Base-by-base conservation (phyloP, 306 rosid species). In the Castanea sativa region DNA sequence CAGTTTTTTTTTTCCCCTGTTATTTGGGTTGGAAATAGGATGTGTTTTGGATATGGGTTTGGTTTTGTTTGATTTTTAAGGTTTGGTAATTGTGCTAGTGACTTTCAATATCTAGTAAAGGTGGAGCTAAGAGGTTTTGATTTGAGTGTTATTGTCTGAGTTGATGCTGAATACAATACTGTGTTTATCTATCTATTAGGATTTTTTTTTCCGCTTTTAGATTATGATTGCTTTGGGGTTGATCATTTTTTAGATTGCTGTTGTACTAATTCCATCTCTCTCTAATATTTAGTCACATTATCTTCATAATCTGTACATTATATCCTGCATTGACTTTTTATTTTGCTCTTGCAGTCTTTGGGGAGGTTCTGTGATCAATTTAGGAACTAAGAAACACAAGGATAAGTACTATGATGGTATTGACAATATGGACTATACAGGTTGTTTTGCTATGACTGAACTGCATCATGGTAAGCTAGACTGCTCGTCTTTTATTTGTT, bases 401-500 rank as follows among this genome's bases (percentile, higher is more conserved):
- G 99, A 88, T 60, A 95, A 91, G 85, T 95, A 85, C 92, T 91
- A 77, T 71, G 94, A 93, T 76, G 98, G 91, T 55, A 95, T 95
- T 73, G 97, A 95, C 81, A 91, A 84, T 83, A 67, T 93, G 92
- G 96, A 95, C 29, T 95, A 84, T 84, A 81, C 91, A 1, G 99
- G 99, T 69, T 95, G 98, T 85, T 95, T 93, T 82, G 99, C 99
- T 69, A 92, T 95, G 99, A 95, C 99, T 0, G 99, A 95, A 58
- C 94, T 95, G 55, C 96, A 95, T 80, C 98, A 95, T 80, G 98
- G 99, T 95, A 84, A 78, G 82, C 53, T 41, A 56, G 2, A 65
- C 3, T 45, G 6, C 53, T 57, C 3, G 69, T 43, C 63, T 65
- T 38, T 9, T 38, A 67, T 67, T 15, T 25, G 12, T 76, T 53